Conservation (phyloP, 139 green algal species). For the Chlamydomonas schloesseri region DNA sequence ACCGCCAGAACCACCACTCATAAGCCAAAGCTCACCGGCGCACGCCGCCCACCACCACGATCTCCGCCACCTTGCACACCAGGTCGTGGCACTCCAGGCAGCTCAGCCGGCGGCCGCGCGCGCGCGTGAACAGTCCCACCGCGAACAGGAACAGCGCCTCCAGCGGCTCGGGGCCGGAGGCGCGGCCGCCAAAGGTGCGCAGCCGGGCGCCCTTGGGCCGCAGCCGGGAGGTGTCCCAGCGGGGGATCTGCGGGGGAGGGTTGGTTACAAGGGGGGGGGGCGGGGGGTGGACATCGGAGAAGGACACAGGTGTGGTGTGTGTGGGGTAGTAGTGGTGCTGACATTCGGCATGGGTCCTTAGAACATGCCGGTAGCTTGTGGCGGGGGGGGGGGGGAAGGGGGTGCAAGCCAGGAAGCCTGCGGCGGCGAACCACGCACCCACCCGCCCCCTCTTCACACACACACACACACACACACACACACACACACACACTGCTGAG, state of each 20-base stretch:
- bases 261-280: background rate
- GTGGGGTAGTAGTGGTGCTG: no score
- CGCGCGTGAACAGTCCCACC: constrained; percentile 51
- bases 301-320: background rate
- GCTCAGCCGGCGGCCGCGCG: constrained; percentile 47
- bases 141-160: constrained; percentile 61
- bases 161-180: constrained; percentile 57
- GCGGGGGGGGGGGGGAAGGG: no score
- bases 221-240: constrained; percentile 56
- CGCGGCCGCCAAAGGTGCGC: constrained; percentile 60
- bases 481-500: no score
- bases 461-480: no score
- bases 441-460: no score
- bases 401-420: no score
- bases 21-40: background rate
- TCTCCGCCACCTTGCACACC: constrained; percentile 64
- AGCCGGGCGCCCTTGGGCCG: constrained; percentile 57
- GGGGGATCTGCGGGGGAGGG: constrained; percentile 28
- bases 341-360: no score
- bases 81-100: constrained; percentile 62
- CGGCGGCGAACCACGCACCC: no score
- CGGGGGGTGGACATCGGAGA: background rate
- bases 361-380: no score
- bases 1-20: no score
- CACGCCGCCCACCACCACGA: constrained; percentile 64